A percentile compares a stretch with the other conserved stretches of the same genome.
Evolutionary conservation across 2,329 filamentous ascomycete genomes (phyloP).

Genomic region (Stagonosporopsis vannaccii): DNA sequence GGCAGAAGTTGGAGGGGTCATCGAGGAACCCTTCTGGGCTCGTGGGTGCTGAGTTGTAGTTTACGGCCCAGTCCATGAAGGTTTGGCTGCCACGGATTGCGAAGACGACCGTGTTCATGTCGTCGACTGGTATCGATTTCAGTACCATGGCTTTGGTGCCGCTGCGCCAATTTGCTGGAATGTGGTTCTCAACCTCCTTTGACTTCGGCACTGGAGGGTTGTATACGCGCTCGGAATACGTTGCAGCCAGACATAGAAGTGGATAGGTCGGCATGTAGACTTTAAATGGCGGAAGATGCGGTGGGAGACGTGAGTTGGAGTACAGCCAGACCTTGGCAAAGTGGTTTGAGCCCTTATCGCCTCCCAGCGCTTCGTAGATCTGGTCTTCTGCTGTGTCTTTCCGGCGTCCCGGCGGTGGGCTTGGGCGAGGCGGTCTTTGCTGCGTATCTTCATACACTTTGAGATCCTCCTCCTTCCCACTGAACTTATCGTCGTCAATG

Average conservation of each 20-base stretch:
- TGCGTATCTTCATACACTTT: constrained; percentile 32
- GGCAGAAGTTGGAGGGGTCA: constrained; percentile 77
- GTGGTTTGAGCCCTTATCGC: constrained; percentile 41
- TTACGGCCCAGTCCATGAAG: constrained; percentile 87
- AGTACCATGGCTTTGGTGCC: constrained; percentile 89
- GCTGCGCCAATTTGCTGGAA: constrained; percentile 73
- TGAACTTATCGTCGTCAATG: constrained; percentile 70
- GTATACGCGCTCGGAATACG: constrained; percentile 80
- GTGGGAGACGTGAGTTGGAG: constrained; percentile 76
- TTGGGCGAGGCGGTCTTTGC: constrained; percentile 23
- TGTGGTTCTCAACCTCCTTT: constrained; percentile 71
- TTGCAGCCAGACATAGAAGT: constrained; percentile 78
- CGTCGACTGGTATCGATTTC: constrained; percentile 79
- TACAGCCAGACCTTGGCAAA: constrained; percentile 82
- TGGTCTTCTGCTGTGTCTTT: constrained; percentile 24
- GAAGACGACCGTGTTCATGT: constrained; percentile 80
- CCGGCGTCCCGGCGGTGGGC: constrained; percentile 22
- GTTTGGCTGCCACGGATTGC: constrained; percentile 82
- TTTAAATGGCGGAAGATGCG: constrained; percentile 70
- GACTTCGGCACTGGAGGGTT: constrained; percentile 60
- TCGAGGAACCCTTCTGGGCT: constrained; percentile 76
- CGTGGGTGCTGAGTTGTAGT: constrained; percentile 73
- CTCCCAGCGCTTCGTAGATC: constrained; percentile 23
- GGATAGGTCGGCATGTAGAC: constrained; percentile 80
- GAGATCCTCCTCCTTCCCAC: constrained; percentile 62